Conservation (phyloP, 2,329 filamentous ascomycete genomes). For the Macrophomina tecta region DNA sequence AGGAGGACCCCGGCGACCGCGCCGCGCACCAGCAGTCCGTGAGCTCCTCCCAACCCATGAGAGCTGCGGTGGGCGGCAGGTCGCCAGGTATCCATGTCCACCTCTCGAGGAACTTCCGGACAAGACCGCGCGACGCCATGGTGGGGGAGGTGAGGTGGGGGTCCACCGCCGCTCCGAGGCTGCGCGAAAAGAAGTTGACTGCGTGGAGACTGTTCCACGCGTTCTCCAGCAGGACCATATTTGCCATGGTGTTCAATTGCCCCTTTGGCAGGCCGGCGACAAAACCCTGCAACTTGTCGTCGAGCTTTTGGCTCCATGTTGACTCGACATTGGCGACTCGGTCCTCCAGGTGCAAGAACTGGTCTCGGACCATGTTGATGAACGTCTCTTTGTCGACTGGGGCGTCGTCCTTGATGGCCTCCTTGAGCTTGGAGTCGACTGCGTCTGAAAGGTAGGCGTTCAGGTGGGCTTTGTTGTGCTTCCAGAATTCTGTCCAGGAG, state of each 20-base stretch:
- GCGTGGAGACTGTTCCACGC: conserved; percentile 40
- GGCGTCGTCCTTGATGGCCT: conserved; percentile 38
- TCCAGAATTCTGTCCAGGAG: conserved; percentile 59
- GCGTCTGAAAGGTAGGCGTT: conserved; percentile 33
- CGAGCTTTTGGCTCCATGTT: neutral
- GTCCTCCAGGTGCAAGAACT: neutral
- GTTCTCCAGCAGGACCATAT: conserved; percentile 32
- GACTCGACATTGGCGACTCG: conserved; percentile 7
- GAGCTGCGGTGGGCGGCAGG: conserved; percentile 59
- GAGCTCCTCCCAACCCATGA: conserved; percentile 75
- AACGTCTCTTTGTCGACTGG: conserved; percentile 35
- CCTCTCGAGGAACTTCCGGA: conserved; percentile 2
- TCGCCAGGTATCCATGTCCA: conserved; percentile 17
- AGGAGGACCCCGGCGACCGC: conserved; percentile 47
- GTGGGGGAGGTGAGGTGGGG: conserved; percentile 64
- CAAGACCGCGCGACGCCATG: conserved; percentile 40
- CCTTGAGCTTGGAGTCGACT: conserved; percentile 35
- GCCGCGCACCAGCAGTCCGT: conserved; percentile 85
- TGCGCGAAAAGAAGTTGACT: conserved; percentile 75
- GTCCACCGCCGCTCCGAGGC: conserved; percentile 71
- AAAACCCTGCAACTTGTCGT: neutral
- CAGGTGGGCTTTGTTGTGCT: conserved; percentile 56
- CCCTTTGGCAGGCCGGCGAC: neutral
- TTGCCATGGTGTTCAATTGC: conserved; percentile 14
- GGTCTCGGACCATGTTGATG: neutral